These are phyloP conservation scores for Setaria viridis DNA, from an alignment of 202 grass and related monocot genomes.

Conservation along the genomic window DNA sequence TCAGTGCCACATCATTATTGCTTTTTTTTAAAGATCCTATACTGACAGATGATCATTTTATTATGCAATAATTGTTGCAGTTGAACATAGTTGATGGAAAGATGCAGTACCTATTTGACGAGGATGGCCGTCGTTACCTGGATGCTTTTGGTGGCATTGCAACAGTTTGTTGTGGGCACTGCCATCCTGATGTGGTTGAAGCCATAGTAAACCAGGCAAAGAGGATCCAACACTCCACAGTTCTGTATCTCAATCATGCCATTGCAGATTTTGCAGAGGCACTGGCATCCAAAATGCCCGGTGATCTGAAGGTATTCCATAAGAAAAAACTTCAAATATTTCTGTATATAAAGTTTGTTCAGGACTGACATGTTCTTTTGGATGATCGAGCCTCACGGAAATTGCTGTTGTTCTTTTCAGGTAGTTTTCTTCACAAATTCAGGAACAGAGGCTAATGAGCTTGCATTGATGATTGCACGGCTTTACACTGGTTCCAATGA, in stretches of 20 bases:
- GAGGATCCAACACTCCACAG: conserved; percentile 84
- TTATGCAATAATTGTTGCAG: conserved; percentile 48
- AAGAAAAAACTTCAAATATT: background rate
- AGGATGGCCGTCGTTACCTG: conserved; percentile 83
- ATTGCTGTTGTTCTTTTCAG: conserved; percentile 44
- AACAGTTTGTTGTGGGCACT: conserved; percentile 90
- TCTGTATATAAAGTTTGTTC: background rate
- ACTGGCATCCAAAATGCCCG: conserved; percentile 80
- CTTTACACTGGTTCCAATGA: conserved; percentile 90
- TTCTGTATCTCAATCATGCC: conserved; percentile 87
- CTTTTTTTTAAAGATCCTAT: background rate
- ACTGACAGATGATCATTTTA: conserved; percentile 15
- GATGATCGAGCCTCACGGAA: conserved; percentile 5
- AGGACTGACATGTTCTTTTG: background rate
- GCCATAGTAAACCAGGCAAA: conserved; percentile 78
- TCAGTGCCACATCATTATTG: background rate
- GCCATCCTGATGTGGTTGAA: conserved; percentile 87
- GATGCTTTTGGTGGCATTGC: conserved; percentile 96
- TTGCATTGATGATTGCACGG: conserved; percentile 88
- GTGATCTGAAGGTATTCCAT: conserved; percentile 74
- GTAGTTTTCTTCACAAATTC: conserved; percentile 99
- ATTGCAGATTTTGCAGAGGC: conserved; percentile 93
- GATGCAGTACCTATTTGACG: conserved; percentile 94
- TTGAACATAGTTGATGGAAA: conserved; percentile 96
- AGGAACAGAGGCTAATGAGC: conserved; percentile 93